Conservation (phyloP, 2,329 filamentous ascomycete species). For the Dothistroma pini region DNA sequence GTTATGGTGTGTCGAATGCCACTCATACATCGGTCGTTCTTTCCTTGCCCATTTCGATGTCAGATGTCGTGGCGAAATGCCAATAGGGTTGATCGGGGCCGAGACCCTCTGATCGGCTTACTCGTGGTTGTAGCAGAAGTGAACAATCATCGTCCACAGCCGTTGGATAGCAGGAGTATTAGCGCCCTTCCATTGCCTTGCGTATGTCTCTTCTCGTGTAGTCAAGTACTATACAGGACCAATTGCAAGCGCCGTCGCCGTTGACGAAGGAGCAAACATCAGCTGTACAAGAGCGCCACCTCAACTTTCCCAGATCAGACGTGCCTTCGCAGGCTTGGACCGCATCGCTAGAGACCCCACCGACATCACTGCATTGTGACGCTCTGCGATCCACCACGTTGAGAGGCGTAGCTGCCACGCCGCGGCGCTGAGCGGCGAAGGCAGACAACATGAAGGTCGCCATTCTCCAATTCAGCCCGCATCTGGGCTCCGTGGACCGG, state of each 20-base stretch:
- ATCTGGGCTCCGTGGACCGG: slow-evolving; percentile 65
- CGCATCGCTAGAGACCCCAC: not conserved
- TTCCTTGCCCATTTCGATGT: not conserved
- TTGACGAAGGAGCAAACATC: not conserved
- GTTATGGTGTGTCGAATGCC: not conserved
- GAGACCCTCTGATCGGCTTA: not conserved
- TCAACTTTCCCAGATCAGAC: no score
- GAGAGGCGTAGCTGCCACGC: not conserved
- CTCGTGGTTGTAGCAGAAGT: not conserved
- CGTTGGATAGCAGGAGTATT: not conserved
- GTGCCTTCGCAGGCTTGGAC: not conserved
- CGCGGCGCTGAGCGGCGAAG: not conserved
- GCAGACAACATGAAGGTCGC: slow-evolving; percentile 57
- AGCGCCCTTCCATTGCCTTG: not conserved
- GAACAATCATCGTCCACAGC: not conserved
- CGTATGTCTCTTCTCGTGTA: not conserved
- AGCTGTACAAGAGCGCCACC: not conserved
- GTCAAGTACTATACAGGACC: not conserved
- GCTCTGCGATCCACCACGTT: not conserved
- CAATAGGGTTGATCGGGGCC: not conserved
- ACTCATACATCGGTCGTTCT: not conserved
- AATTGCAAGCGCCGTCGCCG: not conserved
- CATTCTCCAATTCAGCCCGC: slow-evolving; percentile 68
- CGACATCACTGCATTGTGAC: no score
- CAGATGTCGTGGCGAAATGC: not conserved